phyloP scores from a whole-genome alignment of 1,139 yeast genomes.

The Geotrichum histeridarum region DNA sequence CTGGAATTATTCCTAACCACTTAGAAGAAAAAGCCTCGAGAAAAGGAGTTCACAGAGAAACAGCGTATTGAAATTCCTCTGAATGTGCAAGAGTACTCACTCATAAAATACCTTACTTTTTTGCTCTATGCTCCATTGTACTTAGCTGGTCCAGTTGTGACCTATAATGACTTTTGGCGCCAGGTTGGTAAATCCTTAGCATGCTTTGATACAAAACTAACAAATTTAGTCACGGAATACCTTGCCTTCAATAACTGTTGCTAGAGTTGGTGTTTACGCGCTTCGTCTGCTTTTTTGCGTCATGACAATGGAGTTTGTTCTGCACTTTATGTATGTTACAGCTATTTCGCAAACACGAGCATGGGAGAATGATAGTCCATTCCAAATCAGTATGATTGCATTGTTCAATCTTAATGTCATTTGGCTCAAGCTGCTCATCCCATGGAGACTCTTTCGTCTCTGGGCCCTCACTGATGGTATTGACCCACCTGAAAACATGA shows the following conservation, averaged over 20 bases:
- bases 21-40: constrained; percentile 19
- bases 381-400: constrained; percentile 92
- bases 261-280: constrained; percentile 58
- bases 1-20: constrained; percentile 5
- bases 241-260: constrained; percentile 50
- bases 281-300: constrained; percentile 66
- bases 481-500: constrained; percentile 97
- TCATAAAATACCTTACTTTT: constrained; percentile 67
- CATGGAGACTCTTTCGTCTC: constrained; percentile 91
- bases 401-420: constrained; percentile 81
- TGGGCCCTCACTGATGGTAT: constrained; percentile 90
- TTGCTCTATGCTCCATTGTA: constrained; percentile 80
- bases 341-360: constrained; percentile 87
- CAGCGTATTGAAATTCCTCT: constrained; percentile 65
- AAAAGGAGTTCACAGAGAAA: constrained; percentile 47
- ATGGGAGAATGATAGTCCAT: constrained; percentile 86
- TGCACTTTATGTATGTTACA: constrained; percentile 87
- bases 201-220: constrained; percentile 8
- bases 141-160: constrained; percentile 90
- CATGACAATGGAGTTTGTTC: constrained; percentile 77
- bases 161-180: constrained; percentile 84
- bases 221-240: constrained; percentile 32
- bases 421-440: constrained; percentile 85
- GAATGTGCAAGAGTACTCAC: constrained; percentile 52
- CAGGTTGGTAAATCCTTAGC: constrained; percentile 47